Evolutionary conservation across 345 rosid genomes (phyloP), one percentile per base, ranked within the genome.

Genomic region (Dimocarpus longan): DNA sequence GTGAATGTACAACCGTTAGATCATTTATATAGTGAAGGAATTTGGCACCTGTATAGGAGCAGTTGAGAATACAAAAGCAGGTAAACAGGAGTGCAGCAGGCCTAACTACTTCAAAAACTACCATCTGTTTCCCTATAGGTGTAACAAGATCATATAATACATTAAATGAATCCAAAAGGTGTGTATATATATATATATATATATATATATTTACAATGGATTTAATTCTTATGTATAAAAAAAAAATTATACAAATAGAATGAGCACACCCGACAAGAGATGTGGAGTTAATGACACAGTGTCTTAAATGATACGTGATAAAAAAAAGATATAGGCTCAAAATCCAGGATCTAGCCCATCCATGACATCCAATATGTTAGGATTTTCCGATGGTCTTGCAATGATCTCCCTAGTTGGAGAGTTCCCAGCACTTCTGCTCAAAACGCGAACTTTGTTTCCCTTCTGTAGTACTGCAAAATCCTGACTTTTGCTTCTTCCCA

Each of bases 401-500:
- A 66, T 66, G 5, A 68, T 52, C 21, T 71, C 86, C 65, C 78
- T 84, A 65, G 60, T 77, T 2, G 95, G 98, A 42, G 99, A 90
- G 86, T 78, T 88, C 26, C 94, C 95, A 1, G 88, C 79, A 77
- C 99, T 94, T 85, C 80, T 90, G 81, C 95, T 90, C 69, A 81
- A 19, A 21, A 88, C 83, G 82, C 84, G 86, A 10, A 85, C 72
- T 81, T 78, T 82, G 77, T 24, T 80, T 69, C 81, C 71, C 73
- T 80, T 85, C 82, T 78, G 86, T 77, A 22, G 80, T 44, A 62
- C 7, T 2, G 81, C 48, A 71, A 96, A 85, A 70, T 94, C 98
- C 75, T 93, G 97, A 74, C 98, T 94, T 87, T 89, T 96, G 84
- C 99, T 96, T 71, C 88, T 75, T 68, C 87, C 90, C 6, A 91